phyloP scores from a whole-genome alignment of 176 grass and related monocot genomes.

The Oryza meridionalis region DNA sequence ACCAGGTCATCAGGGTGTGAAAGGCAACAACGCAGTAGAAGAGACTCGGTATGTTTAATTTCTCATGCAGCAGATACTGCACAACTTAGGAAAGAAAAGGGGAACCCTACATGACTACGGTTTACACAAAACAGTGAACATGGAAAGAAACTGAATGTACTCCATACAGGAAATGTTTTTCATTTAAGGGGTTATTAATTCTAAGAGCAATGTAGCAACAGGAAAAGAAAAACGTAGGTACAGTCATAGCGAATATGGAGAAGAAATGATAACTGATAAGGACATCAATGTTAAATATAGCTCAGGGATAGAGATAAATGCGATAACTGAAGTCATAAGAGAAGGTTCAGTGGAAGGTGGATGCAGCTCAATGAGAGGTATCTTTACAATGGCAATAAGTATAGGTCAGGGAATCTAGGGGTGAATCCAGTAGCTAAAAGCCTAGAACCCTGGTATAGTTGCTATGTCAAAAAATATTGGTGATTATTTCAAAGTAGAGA shows the following conservation, averaged over 20 bases:
- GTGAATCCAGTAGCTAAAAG: slow-evolving; percentile 20
- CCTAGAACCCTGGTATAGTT: slow-evolving; percentile 6
- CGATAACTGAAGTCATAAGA: slow-evolving; percentile 11
- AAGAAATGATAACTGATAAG: neutral
- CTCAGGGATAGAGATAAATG: neutral
- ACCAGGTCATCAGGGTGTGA: neutral
- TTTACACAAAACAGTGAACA: neutral
- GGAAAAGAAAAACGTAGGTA: neutral
- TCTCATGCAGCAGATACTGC: neutral
- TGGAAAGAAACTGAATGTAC: neutral
- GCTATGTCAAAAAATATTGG: neutral
- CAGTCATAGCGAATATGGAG: neutral
- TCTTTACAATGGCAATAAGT: neutral
- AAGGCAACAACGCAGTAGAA: neutral
- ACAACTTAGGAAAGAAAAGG: neutral
- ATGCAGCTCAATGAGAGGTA: slow-evolving; percentile 3
- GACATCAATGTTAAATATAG: neutral
- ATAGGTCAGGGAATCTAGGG: slow-evolving; percentile 21
- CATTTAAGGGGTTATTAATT: slow-evolving; percentile 1
- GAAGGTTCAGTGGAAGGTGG: slow-evolving; percentile 7
- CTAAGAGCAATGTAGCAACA: neutral
- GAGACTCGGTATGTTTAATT: neutral
- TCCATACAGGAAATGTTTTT: neutral
- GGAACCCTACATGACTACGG: neutral
- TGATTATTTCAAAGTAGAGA: neutral